Evolutionary conservation across 2,329 filamentous ascomycete genomes (phyloP), one percentile per base, ranked within the genome.

Genomic region (Epichloe bromicola): DNA sequence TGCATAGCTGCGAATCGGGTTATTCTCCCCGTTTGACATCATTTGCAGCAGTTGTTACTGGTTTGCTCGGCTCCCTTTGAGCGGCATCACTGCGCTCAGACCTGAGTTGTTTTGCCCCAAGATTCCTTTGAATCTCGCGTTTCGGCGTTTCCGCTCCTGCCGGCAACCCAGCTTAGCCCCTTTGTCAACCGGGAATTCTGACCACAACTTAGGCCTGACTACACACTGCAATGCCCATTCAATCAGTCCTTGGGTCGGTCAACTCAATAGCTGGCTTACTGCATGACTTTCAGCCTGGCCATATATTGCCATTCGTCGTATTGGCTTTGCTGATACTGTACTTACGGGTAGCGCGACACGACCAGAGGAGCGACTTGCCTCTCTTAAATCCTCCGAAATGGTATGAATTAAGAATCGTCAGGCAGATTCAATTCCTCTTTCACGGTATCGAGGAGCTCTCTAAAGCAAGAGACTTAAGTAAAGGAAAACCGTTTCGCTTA

Each of bases 251-350:
- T 26, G 43, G 8, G 33, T 50, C 43, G 8, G 3, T 38, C 7
- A 37, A 47, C 43, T 38, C 19, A 17, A 44, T 46, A 4, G 20
- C 41, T 7, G 38, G 15, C 41, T 6, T 20, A 8, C 20, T 26
- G 23, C 45, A 26, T 36, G 36, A 37, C n/a, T 40, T 48, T 4
- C 40, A 41, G 11, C 7, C 70, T 15, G 5, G 6, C n/a, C 51
- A 26, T n/a, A 14, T 53, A 2, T 74, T 78, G 60, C 65, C 67
- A 66, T 72, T 77, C 55, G 75, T 64, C 68, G 75, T 79, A 67
- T 69, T 75, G 49, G 71, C 66, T 69, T 70, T 74, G 57, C 63
- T 53, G 15, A 41, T 30, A n/a, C 14, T 51, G 19, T 50, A 15
- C 12, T 5, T 46, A 2, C 34, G 34, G 17, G 2, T 46, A 33